Base-by-base conservation (phyloP, 352 stramenopile species). In the Phytophthora megakarya region DNA sequence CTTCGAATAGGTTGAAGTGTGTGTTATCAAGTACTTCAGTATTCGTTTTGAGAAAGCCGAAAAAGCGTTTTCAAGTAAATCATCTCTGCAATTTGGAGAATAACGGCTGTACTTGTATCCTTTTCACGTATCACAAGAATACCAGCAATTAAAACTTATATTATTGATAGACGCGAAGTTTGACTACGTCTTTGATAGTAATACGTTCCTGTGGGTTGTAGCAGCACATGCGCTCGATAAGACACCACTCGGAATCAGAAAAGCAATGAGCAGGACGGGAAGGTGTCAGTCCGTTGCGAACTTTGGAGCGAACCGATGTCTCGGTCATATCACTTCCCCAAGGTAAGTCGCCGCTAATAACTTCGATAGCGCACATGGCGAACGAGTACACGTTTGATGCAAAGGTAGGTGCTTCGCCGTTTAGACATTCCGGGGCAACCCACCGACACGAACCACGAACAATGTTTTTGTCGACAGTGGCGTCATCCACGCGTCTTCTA, bases 301-400 rank as follows among this genome's bases (percentile, higher is more conserved):
- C 58, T 26, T 69, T 56, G 7, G 40, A 22, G 4, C 32, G 51
- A 7, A 78, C 53, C 10, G 50, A 22, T 16, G 33, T 40, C 28
- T 77, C 69, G 1, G 55, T 46, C 38, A 62, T 53, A 15, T 59
- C 44, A 22, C 42, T 37, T 0, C 57, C 48, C 70, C 66, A 81
- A 0, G 72, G 72, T n/a, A 66, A 13, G 7, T 61, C 35, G 1
- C 59, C 61, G 38, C 46, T 78, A 5, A 80, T 33, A 1, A 70
- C 57, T 55, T 80, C 63, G 3, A 81, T 63, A 19, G 68, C 68
- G 23, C 70, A 78, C 66, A 84, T 75, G 5, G 61, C 70, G 8
- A 84, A 67, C 5, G 51, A 59, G n/a, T 76, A 81, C 2, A 84
- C 54, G 39, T 81, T 78, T n/a, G 72, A 78, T 26, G 63, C 67